Conservation (phyloP, 139 green algal species). For the Chlamydomonas eustigma region DNA sequence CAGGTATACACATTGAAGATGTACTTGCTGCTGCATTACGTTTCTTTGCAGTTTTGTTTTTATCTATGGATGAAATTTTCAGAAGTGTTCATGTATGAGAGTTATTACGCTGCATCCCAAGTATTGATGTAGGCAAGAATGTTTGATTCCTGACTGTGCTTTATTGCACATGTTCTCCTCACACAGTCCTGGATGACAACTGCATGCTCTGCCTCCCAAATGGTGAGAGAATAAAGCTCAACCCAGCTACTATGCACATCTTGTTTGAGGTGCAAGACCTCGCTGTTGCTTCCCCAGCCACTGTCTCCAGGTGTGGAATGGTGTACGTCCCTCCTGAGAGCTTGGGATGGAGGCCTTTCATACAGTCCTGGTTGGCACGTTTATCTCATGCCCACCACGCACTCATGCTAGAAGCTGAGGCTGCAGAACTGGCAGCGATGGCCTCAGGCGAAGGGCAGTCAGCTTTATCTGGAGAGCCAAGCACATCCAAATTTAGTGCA, state of each 20-base stretch:
- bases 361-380: constrained; percentile 10
- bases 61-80: neutral
- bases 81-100: neutral
- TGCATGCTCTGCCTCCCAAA: constrained; percentile 80
- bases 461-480: no score
- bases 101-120: neutral
- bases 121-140: neutral
- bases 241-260: constrained; percentile 67
- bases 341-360: constrained; percentile 57
- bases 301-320: constrained; percentile 63
- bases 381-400: neutral
- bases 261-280: constrained; percentile 78
- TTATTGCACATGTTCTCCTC: neutral
- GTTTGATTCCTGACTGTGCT: neutral
- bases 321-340: constrained; percentile 70
- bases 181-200: constrained; percentile 77
- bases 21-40: no score
- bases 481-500: no score
- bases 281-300: constrained; percentile 64
- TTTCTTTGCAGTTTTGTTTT: neutral
- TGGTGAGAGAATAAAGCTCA: constrained; percentile 81
- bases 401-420: no score
- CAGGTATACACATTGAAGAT: constrained; percentile 27
- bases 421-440: no score
- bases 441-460: no score